Conservation (phyloP, 345 rosid species). For the Eucalyptus virginea region DNA sequence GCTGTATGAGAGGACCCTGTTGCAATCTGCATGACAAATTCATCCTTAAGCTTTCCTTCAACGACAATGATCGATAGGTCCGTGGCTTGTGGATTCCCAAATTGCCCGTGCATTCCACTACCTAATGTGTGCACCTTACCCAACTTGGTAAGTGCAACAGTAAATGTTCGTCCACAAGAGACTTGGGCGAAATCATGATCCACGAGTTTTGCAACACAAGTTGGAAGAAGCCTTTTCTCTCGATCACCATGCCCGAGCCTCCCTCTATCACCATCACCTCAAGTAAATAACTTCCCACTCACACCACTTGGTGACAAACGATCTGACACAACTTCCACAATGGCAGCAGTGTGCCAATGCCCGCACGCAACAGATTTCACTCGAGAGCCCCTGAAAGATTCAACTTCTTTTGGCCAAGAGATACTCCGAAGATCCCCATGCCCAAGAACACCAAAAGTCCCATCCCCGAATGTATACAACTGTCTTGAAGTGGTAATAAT, state of each 20-base stretch:
- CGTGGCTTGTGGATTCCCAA: slow-evolving; percentile 55
- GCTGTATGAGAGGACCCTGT: too few relatives aligned
- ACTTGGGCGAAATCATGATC: slow-evolving; percentile 55
- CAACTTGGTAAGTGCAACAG: slow-evolving; percentile 40
- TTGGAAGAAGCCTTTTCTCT: slow-evolving; percentile 46
- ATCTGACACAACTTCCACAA: slow-evolving; percentile 31
- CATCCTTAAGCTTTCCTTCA: slow-evolving; percentile 44
- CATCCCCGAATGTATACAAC: slow-evolving; percentile 73
- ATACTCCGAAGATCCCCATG: slow-evolving; percentile 50
- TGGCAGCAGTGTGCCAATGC: slow-evolving; percentile 78
- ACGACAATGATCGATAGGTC: slow-evolving; percentile 51
- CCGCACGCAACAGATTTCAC: slow-evolving; percentile 59
- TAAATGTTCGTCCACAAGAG: slow-evolving; percentile 65
- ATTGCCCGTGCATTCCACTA: slow-evolving; percentile 66
- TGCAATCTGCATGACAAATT: slow-evolving; percentile 15
- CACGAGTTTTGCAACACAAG: slow-evolving; percentile 39
- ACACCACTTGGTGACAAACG: slow-evolving; percentile 16
- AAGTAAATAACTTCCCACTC: slow-evolving; percentile 64
- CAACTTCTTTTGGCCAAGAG: slow-evolving; percentile 59
- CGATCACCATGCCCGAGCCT: slow-evolving; percentile 53
- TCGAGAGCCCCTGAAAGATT: slow-evolving; percentile 31
- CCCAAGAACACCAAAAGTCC: slow-evolving; percentile 88
- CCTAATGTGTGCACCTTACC: slow-evolving; percentile 77
- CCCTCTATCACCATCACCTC: slow-evolving; percentile 91
- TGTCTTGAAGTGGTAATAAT: slow-evolving; percentile 41